Percentiles rank a stretch among this genome's conserved stretches.
These are phyloP conservation scores for Penicillium hordei DNA, from an alignment of 2,329 filamentous ascomycete genomes.

Conservation along the genomic window DNA sequence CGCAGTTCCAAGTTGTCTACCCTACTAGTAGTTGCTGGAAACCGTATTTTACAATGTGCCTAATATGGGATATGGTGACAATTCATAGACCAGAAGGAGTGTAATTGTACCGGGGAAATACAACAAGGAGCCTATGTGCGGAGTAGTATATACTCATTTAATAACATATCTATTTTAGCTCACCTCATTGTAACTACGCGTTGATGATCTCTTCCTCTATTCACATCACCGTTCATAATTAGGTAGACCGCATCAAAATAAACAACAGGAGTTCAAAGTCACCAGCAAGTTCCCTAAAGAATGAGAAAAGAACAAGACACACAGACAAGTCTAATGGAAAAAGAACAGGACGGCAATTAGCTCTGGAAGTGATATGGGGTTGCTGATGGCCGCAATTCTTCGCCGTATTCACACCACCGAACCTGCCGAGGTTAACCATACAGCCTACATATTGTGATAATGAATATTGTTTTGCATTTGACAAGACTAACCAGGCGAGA, in stretches of 20 bases:
- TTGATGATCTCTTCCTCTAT: background rate
- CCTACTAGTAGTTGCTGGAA: background rate
- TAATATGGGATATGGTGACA: background rate
- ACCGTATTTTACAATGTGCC: background rate
- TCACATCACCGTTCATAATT: too few species aligned
- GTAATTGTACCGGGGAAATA: background rate
- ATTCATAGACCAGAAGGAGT: too few species aligned
- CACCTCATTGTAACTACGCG: background rate
- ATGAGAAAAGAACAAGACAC: background rate
- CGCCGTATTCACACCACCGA: slow-evolving; percentile 18
- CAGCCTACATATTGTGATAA: slow-evolving; percentile 6
- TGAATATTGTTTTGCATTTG: background rate
- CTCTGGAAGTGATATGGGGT: background rate
- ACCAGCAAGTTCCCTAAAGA: background rate
- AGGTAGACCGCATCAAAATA: background rate
- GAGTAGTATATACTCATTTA: background rate
- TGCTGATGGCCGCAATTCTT: background rate
- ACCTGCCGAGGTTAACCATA: slow-evolving; percentile 36
- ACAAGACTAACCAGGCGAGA: too few species aligned
- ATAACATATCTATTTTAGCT: too few species aligned
- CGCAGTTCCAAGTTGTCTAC: background rate
- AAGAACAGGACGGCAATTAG: background rate
- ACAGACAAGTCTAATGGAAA: background rate
- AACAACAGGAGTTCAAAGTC: background rate
- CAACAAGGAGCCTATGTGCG: background rate